Conservation (phyloP, 2,329 filamentous ascomycete species). For the Pestalotiopsis sp. region DNA sequence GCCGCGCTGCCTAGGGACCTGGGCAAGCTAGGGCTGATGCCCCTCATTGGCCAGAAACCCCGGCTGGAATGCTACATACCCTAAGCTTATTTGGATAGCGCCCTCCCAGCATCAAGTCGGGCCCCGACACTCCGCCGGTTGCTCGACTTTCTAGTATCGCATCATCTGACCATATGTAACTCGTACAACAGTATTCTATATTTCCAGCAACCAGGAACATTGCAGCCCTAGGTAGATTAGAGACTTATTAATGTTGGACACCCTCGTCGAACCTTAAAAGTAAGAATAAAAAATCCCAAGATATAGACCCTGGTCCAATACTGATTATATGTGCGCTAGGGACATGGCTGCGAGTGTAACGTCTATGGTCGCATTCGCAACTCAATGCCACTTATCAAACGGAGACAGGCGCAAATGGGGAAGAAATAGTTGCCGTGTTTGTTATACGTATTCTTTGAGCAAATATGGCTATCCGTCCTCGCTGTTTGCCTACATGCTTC, state of each 20-base stretch:
- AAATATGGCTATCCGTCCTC: neutral
- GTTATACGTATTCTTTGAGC: neutral
- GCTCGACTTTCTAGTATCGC: neutral
- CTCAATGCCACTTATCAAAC: neutral
- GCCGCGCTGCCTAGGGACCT: neutral
- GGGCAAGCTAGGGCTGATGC: too few species aligned
- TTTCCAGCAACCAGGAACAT: neutral
- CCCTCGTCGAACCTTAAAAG: neutral
- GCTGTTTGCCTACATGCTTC: neutral
- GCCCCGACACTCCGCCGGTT: neutral
- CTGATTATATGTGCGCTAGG: neutral
- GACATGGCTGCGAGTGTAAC: neutral
- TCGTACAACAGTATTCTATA: neutral
- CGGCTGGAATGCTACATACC: neutral
- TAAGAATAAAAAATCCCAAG: neutral
- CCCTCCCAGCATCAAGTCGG: neutral
- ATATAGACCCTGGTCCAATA: neutral
- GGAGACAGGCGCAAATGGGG: neutral
- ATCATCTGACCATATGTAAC: neutral
- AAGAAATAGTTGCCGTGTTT: neutral
- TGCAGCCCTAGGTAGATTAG: neutral
- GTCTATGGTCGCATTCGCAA: neutral
- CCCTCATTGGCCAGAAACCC: neutral
- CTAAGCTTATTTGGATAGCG: neutral
- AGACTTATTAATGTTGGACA: neutral